Evolutionary conservation across 108 stramenopile species (phyloP).

Genomic region (Nitzschia sp.): DNA sequence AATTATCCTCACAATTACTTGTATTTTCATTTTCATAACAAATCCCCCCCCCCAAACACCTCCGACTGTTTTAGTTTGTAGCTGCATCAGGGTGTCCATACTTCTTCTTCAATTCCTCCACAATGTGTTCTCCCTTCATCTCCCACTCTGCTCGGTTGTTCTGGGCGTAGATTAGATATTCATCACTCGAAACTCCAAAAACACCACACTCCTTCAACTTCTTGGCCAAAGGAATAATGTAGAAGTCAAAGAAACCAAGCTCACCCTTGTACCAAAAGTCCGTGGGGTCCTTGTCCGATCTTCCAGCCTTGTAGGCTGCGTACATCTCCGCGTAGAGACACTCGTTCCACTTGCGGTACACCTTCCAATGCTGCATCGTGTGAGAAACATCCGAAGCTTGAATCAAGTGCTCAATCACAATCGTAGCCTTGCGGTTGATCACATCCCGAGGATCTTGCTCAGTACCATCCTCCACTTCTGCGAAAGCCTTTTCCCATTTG

Average conservation of each 20-base stretch:
- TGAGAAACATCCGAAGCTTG: conserved; percentile 3
- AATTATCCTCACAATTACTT: no score
- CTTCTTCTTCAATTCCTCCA: conserved; percentile 2
- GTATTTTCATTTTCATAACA: no score
- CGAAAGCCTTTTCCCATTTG: conserved; percentile 5
- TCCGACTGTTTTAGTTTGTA: no score
- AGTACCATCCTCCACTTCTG: not conserved
- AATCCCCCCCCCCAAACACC: no score
- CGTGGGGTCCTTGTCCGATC: not conserved
- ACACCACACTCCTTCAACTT: conserved; percentile 6
- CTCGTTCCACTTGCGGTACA: conserved; percentile 1
- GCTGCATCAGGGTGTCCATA: not conserved
- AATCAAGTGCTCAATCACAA: conserved; percentile 5
- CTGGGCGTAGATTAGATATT: not conserved
- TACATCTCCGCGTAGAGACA: not conserved
- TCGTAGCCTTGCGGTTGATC: conserved; percentile 3
- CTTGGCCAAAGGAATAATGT: not conserved
- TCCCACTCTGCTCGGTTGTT: conserved; percentile 6
- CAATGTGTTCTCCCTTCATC: conserved; percentile 5
- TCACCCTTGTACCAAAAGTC: conserved; percentile 8
- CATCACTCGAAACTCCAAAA: conserved; percentile 1
- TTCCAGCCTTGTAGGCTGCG: not conserved
- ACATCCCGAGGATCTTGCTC: conserved; percentile 1
- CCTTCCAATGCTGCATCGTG: conserved; percentile 6
- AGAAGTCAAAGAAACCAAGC: not conserved